Base-by-base conservation (phyloP, 805 yeast species). In the Diddensiella transvaalensis region DNA sequence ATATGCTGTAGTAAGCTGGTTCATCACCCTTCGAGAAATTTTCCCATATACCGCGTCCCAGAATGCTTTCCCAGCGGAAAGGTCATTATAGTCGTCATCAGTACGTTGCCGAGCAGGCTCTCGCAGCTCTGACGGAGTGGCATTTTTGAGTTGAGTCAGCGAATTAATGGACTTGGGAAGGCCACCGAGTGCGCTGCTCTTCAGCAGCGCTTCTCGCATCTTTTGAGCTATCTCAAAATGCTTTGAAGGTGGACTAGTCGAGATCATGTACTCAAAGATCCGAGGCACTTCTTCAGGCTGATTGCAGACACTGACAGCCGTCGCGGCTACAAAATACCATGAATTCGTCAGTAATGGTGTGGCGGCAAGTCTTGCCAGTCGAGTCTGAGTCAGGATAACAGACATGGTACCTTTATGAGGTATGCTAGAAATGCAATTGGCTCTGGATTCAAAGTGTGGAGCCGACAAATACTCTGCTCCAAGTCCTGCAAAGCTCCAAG, bases 161-260 rank as follows among this genome's bases (percentile, higher is more conserved):
- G 95, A 77, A 63, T 89, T 90, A 63, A 90, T 90, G 1, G 89
- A 78, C 56, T 82, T 83, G 1, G 97, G 97, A 11, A 89, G 71
- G 0, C 97, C 97, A 13, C 82, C 79, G 40, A 90, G 68, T 0
- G 96, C 95, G 0, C 85, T 76, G 2, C 87, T 74, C 60, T 89
- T 90, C 59, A 90, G 68, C 2, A 90, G 68, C 5, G 89, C 82
- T 59, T 90, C 97, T 51, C 95, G 72, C 46, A 85, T 70, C 55
- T 83, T 78, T 36, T 72, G 70, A 0, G 90, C 73, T 4, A 76
- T 52, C 37, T 48, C 53, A 53, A 46, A 53, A 39, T 59, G 70
- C 23, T 41, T 46, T 18, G 46, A 37, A 17, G 43, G 23, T 15
- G 30, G 30, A 19, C 38, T 37, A 10, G 29, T 40, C 32, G 33